These are phyloP conservation scores for Prunus dulcis DNA, from an alignment of 306 rosid species.

Conservation along the genomic window DNA sequence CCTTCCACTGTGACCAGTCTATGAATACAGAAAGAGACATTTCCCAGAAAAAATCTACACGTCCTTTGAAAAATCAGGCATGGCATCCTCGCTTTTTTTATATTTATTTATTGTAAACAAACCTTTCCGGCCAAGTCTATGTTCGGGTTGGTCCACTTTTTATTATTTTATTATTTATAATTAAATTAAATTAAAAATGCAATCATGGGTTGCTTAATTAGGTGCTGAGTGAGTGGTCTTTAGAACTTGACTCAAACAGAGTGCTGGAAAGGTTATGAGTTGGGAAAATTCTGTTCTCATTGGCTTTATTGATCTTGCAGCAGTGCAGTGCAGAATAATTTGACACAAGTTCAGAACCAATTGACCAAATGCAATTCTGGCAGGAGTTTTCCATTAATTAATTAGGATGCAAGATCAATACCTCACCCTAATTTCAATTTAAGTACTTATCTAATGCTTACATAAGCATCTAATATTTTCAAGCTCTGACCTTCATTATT, in stretches of 20 bases:
- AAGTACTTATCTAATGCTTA: background rate
- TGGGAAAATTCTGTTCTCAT: background rate
- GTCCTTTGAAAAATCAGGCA: background rate
- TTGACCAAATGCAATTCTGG: background rate
- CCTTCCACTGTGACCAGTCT: background rate
- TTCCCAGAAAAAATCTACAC: background rate
- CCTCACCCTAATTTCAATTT: background rate
- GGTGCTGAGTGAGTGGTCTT: background rate
- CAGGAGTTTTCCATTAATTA: too few species aligned
- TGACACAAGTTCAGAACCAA: too few species aligned
- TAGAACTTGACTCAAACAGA: background rate
- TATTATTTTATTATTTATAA: too few species aligned
- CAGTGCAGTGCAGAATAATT: too few species aligned
- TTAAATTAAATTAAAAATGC: background rate
- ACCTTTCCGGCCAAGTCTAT: background rate
- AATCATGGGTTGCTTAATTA: background rate
- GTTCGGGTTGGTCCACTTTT: background rate
- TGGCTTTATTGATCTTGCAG: too few species aligned
- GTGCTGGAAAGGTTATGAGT: background rate
- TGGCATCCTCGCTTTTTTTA: background rate
- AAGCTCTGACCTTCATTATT: background rate
- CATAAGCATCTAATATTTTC: background rate
- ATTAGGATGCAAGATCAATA: background rate
- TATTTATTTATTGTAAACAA: background rate
- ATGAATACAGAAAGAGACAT: background rate